A percentile compares a stretch with the other conserved stretches of the same genome.
Evolutionary conservation across 2,329 filamentous ascomycete species (phyloP).

Genomic region (Huntiella decipiens): DNA sequence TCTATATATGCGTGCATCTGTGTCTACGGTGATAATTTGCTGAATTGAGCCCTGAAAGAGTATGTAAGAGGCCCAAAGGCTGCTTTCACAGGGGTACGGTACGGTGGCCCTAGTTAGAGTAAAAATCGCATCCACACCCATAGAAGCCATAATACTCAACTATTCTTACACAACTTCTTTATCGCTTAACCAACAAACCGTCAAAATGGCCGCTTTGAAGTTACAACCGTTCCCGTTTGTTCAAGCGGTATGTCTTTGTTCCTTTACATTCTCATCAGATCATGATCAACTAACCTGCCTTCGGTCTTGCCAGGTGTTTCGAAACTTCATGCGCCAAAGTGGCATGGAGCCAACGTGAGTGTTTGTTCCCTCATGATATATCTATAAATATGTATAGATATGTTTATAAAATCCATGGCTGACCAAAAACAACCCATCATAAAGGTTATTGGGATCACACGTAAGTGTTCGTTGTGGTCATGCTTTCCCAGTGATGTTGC

Average conservation of each 20-base stretch:
- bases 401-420: too few species aligned
- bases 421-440: background rate
- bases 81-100: too few species aligned
- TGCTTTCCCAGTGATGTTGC: too few species aligned
- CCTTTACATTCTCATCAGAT: background rate
- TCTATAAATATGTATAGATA: too few species aligned
- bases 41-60: too few species aligned
- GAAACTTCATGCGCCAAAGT: conserved; percentile 69
- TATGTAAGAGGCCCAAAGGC: too few species aligned
- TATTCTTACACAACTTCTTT: background rate
- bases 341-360: conserved; percentile 71
- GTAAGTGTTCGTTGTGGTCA: conserved; percentile 16
- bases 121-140: too few species aligned
- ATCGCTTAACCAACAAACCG: background rate
- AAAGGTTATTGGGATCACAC: conserved; percentile 24
- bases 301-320: conserved; percentile 43
- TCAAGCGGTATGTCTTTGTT: conserved; percentile 4
- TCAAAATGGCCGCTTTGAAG: background rate
- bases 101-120: too few species aligned
- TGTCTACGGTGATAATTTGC: too few species aligned
- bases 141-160: background rate
- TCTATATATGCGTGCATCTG: too few species aligned
- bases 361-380: background rate
- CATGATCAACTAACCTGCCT: background rate
- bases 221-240: conserved; percentile 7